These are phyloP conservation scores for Fibroporia radiculosa DNA, from an alignment of 768 basidiomycete genomes.

Conservation along the genomic window DNA sequence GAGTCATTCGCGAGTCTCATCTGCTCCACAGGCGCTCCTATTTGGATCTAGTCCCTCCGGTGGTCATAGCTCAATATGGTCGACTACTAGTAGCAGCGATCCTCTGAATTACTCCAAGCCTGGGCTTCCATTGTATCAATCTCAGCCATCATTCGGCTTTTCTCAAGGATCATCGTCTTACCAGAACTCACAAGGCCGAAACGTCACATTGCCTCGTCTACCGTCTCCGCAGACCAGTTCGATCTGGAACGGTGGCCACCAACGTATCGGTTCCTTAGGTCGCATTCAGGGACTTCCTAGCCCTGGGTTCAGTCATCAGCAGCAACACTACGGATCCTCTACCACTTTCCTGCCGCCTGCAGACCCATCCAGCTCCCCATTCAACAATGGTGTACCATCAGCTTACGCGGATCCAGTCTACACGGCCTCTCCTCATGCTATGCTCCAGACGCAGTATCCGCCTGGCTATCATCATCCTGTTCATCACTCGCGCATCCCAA, in stretches of 20 bases:
- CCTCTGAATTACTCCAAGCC: conserved; percentile 10
- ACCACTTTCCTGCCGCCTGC: conserved; percentile 8
- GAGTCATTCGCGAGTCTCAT: conserved; percentile 15
- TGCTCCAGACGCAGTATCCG: neutral
- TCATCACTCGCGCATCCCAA: neutral
- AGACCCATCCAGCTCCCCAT: conserved; percentile 6
- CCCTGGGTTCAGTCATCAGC: conserved; percentile 8
- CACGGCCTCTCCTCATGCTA: neutral
- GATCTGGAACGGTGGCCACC: conserved; percentile 4
- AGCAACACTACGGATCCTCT: conserved; percentile 6
- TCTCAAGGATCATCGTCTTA: neutral
- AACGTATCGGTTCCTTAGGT: conserved; percentile 3
- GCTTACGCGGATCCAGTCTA: conserved; percentile 14
- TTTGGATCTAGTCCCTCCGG: conserved; percentile 39
- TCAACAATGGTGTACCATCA: conserved; percentile 11
- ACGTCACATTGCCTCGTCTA: neutral
- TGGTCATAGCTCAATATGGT: conserved; percentile 50
- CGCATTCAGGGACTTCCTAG: conserved; percentile 1
- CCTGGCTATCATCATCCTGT: neutral
- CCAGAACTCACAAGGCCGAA: neutral
- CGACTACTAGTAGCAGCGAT: conserved; percentile 44
- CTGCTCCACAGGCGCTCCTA: conserved; percentile 36
- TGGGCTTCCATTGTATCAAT: conserved; percentile 1
- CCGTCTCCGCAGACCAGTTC: conserved; percentile 6
- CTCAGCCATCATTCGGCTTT: neutral